Evolutionary conservation across 1,139 yeast species (phyloP).

Genomic region (Nakaseomyces glabratus): DNA sequence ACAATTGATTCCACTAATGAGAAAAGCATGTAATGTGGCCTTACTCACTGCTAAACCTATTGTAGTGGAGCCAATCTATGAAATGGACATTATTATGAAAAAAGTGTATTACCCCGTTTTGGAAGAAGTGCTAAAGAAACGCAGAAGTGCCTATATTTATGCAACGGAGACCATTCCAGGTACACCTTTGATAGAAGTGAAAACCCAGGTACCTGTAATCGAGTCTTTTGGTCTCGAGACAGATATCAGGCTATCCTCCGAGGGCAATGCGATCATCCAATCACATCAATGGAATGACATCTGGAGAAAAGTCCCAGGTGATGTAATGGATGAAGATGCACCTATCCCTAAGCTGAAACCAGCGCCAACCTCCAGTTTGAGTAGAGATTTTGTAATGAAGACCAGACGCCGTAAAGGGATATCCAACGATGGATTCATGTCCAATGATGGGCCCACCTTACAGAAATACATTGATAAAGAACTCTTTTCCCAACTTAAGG

Average conservation of each 20-base stretch:
- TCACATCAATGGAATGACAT: slow-evolving; percentile 45
- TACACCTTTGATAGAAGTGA: slow-evolving; percentile 54
- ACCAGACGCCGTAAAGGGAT: slow-evolving; percentile 82
- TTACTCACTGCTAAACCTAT: slow-evolving; percentile 71
- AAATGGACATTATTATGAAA: slow-evolving; percentile 51
- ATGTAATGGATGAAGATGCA: slow-evolving; percentile 66
- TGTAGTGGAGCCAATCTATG: slow-evolving; percentile 73
- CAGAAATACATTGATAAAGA: slow-evolving; percentile 61
- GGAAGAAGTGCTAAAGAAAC: slow-evolving; percentile 43
- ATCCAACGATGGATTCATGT: slow-evolving; percentile 46
- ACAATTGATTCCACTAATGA: slow-evolving; percentile 72
- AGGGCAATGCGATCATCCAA: slow-evolving; percentile 69
- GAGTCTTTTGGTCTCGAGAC: slow-evolving; percentile 87
- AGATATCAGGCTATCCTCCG: slow-evolving; percentile 67
- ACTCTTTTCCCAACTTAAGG: slow-evolving; percentile 45
- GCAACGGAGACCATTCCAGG: slow-evolving; percentile 57
- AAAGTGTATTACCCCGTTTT: slow-evolving; percentile 40
- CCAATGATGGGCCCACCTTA: slow-evolving; percentile 66
- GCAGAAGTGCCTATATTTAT: slow-evolving; percentile 58
- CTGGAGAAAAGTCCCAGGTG: slow-evolving; percentile 85
- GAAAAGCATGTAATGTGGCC: slow-evolving; percentile 81
- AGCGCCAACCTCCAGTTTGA: slow-evolving; percentile 59
- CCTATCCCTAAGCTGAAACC: slow-evolving; percentile 64
- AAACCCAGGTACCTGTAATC: slow-evolving; percentile 72
- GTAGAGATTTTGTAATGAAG: slow-evolving; percentile 83